These are phyloP conservation scores for Lodderomyces oxycetoniae DNA, from an alignment of 1,139 yeast species.

Conservation along the genomic window DNA sequence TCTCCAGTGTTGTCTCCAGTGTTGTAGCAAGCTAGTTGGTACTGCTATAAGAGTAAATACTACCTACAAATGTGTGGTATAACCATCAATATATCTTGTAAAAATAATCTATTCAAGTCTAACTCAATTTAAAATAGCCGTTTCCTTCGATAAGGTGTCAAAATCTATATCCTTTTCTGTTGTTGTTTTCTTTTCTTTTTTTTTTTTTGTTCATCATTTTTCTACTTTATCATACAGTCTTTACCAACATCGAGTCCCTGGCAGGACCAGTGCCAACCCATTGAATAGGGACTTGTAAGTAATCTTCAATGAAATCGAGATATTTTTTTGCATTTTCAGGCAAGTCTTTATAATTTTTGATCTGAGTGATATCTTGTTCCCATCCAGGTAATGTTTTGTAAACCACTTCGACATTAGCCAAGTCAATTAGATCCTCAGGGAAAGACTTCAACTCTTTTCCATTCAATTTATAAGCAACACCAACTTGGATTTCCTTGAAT, in stretches of 20 bases:
- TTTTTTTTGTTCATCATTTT: conserved; percentile 2
- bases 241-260: conserved; percentile 75
- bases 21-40: too few relatives aligned
- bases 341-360: conserved; percentile 66
- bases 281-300: conserved; percentile 74
- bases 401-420: conserved; percentile 86
- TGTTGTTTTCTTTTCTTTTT: conserved; percentile 1
- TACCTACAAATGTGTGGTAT: too few relatives aligned
- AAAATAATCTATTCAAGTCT: too few relatives aligned
- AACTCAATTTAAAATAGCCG: too few relatives aligned
- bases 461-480: conserved; percentile 70
- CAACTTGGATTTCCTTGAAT: conserved; percentile 83
- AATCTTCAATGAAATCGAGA: conserved; percentile 80
- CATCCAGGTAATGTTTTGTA: conserved; percentile 93
- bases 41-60: too few relatives aligned
- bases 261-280: conserved; percentile 99
- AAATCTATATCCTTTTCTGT: too few relatives aligned
- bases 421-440: conserved; percentile 84
- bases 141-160: too few relatives aligned
- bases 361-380: conserved; percentile 76
- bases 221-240: conserved; percentile 21
- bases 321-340: conserved; percentile 87
- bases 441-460: conserved; percentile 73
- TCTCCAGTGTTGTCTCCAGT: too few relatives aligned
- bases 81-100: too few relatives aligned